These are phyloP conservation scores for Podospora appendiculata DNA, from an alignment of 495 filamentous ascomycete species.

Conservation along the genomic window DNA sequence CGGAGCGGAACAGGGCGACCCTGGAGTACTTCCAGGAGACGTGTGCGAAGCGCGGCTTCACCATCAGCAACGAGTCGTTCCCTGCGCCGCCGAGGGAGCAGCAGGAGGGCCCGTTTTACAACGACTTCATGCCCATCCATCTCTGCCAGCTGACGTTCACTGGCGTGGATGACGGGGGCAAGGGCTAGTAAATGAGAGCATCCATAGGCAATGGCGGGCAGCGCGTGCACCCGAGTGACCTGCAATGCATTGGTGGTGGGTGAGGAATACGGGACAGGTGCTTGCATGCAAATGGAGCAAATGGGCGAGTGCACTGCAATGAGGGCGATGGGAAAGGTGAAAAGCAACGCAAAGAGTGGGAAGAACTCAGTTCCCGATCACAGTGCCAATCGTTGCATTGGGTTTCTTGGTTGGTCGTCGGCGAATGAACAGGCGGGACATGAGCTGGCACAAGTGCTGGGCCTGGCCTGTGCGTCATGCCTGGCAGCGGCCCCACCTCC, in stretches of 20 bases:
- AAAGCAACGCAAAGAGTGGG: neutral
- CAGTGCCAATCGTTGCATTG: too few species aligned
- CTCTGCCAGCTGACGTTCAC: conserved; percentile 27
- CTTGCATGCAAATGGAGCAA: neutral
- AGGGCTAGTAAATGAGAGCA: neutral
- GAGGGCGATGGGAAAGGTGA: neutral
- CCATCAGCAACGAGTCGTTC: conserved; percentile 26
- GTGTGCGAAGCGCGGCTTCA: conserved; percentile 25
- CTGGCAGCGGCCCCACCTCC: neutral
- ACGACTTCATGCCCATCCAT: conserved; percentile 32
- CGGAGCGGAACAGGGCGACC: conserved; percentile 38
- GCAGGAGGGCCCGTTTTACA: conserved; percentile 44
- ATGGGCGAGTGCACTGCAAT: neutral
- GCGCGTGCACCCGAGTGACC: too few species aligned
- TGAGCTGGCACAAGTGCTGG: too few species aligned
- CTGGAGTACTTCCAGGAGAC: conserved; percentile 33
- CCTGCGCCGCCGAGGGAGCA: conserved; percentile 20
- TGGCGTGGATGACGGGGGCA: neutral
- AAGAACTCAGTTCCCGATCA: too few species aligned
- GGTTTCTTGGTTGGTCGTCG: too few species aligned
- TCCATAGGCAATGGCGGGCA: neutral
- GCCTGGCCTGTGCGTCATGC: neutral
- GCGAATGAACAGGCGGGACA: too few species aligned
- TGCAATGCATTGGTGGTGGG: too few species aligned
- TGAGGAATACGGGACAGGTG: neutral